Conservation (phyloP, 2,329 filamentous ascomycete species). For the Botrytis hyacinthi region DNA sequence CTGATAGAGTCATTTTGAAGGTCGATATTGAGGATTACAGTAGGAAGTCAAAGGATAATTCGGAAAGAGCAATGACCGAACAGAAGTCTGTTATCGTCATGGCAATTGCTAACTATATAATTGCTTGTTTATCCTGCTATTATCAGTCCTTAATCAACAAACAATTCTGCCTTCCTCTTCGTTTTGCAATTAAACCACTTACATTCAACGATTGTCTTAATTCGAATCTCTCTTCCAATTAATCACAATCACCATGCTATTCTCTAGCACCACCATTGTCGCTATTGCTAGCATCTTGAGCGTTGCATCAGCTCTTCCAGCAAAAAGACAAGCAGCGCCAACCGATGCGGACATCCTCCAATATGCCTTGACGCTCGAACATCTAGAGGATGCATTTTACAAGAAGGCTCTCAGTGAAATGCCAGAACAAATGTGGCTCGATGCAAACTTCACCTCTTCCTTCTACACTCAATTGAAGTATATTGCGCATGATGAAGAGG, state of each 20-base stretch:
- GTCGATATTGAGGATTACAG: neutral
- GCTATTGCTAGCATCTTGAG: constrained; percentile 23
- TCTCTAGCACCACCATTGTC: constrained; percentile 28
- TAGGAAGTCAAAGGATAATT: neutral
- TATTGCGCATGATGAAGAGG: constrained; percentile 55
- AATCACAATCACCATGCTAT: constrained; percentile 30
- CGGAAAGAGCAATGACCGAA: neutral
- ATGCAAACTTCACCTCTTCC: constrained; percentile 49
- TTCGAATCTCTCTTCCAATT: neutral
- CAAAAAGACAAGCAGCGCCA: constrained; percentile 30
- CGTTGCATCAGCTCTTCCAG: constrained; percentile 24
- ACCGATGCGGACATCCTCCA: constrained; percentile 43
- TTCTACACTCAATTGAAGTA: constrained; percentile 59
- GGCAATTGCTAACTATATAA: neutral
- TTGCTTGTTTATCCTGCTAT: neutral
- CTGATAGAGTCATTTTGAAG: neutral
- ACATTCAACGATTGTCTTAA: neutral
- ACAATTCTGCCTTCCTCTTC: neutral
- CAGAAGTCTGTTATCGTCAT: neutral
- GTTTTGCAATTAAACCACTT: neutral
- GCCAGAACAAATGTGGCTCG: constrained; percentile 49
- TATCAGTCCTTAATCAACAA: neutral
- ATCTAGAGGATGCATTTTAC: constrained; percentile 65
- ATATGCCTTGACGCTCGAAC: constrained; percentile 53
- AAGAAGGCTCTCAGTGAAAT: constrained; percentile 57